Conservation (phyloP, 169 alveolate genomes). For the Plasmodium berghei region DNA sequence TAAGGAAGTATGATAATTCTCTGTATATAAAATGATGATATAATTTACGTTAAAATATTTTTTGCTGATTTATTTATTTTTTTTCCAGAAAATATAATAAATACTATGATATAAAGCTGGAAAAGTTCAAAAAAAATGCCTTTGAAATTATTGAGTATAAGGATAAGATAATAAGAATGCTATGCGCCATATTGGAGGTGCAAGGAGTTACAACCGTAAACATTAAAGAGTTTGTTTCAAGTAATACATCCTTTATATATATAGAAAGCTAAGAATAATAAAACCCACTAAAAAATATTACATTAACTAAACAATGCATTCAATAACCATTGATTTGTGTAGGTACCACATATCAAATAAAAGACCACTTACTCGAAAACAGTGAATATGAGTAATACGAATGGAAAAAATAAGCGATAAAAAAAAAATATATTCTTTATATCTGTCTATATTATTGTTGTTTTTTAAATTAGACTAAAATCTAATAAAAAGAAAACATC, state of each 20-base stretch:
- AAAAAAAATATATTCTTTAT: neutral
- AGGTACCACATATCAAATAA: slow-evolving; percentile 25
- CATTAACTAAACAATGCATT: too few species aligned
- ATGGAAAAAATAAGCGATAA: neutral
- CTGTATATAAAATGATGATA: too few species aligned
- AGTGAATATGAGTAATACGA: slow-evolving; percentile 53
- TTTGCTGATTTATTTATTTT: slow-evolving; percentile 34
- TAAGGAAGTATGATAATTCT: too few species aligned
- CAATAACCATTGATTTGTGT: neutral
- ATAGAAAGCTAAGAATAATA: neutral
- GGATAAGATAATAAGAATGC: slow-evolving; percentile 62
- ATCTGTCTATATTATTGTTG: neutral
- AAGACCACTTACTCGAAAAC: slow-evolving; percentile 7
- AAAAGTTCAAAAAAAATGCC: slow-evolving; percentile 57
- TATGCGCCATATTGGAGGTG: slow-evolving; percentile 69
- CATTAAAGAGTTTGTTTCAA: slow-evolving; percentile 57
- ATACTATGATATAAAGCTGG: slow-evolving; percentile 32
- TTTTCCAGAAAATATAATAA: slow-evolving; percentile 32
- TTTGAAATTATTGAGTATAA: slow-evolving; percentile 58
- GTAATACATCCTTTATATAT: slow-evolving; percentile 12
- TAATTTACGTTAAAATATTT: neutral
- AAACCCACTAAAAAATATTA: too few species aligned
- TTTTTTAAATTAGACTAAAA: slow-evolving; percentile 11
- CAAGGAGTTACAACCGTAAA: slow-evolving; percentile 68
- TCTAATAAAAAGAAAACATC: slow-evolving; percentile 54